phyloP scores from a whole-genome alignment of 192 early-diverging fungal species.

The Powellomyces hirtus region DNA sequence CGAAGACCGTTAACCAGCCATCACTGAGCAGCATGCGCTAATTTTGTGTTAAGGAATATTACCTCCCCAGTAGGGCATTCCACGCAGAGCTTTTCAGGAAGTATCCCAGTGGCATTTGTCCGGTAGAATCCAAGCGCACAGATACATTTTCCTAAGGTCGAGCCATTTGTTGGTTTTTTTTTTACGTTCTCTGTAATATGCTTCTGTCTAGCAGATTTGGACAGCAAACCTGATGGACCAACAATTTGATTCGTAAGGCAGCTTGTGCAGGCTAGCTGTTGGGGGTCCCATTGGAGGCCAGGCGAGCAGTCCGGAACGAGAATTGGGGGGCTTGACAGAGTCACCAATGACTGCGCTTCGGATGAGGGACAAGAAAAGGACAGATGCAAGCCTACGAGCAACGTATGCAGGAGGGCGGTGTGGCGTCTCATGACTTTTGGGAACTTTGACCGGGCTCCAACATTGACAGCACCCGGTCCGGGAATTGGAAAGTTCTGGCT shows the following conservation, averaged over 20 bases:
- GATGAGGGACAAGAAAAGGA: neutral
- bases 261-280: neutral
- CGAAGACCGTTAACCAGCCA: neutral
- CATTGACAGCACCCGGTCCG: too few species aligned
- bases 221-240: neutral
- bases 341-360: neutral
- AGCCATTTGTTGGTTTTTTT: neutral
- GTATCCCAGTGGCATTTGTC: neutral
- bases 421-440: too few species aligned
- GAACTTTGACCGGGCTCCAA: too few species aligned
- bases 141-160: neutral
- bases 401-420: neutral
- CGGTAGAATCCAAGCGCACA: conserved; percentile 7
- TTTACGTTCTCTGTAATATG: neutral
- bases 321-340: neutral
- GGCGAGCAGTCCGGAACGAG: neutral
- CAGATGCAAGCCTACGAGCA: neutral
- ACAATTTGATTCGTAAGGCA: neutral
- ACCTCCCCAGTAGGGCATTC: conserved; percentile 9
- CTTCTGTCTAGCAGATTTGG: neutral
- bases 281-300: neutral
- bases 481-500: too few species aligned
- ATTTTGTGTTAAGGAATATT: neutral
- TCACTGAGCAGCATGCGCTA: neutral
- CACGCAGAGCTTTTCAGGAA: neutral